Evolutionary conservation across 495 filamentous ascomycete species (phyloP), one percentile per base, ranked within the genome.

Genomic region (Cercophora samala): DNA sequence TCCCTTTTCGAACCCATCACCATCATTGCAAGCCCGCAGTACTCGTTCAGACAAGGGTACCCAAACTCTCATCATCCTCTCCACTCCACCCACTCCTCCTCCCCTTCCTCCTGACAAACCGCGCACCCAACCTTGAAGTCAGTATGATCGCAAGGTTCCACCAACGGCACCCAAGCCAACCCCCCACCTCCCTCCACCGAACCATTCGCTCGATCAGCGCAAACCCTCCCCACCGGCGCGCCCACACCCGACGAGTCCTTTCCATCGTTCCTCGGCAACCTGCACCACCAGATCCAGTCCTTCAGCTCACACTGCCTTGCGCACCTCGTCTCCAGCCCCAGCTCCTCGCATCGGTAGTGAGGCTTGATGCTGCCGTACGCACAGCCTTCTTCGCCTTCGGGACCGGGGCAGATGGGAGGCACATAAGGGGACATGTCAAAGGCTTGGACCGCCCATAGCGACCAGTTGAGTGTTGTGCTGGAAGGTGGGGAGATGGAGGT

Each of bases 161-260:
- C n/a, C 59, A 72, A 32, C 42, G 55, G 25, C 37, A 56, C 37
- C 8, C 60, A 66, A 18, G 23, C 46, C 22, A 51, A 23, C 4
- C 13, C 53, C 3, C 15, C 46, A 29, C 29, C 25, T 46, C 37
- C 37, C 8, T 13, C 37, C 37, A 5, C 37, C 37, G 6, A 13
- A 46, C 37, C 37, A 46, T 17, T 13, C 37, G 13, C 37, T 13
- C 37, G 5, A 8, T 63, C 37, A 22, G n/a, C 83, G 11, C 79
- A 88, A 66, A 83, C 81, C 29, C 77, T 86, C 3, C 81, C 81
- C 4, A 64, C 87, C 21, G 81, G 80, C 3, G 80, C 13, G 1
- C 17, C 60, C 56, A 25, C 60, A 5, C 15, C 58, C 15, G 11
- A 46, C 37, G 37, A 11, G 37, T 46, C 37, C 37, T 46, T 46